Conservation (phyloP, 176 grass and related monocot genomes). For the Elaeis guineensis region DNA sequence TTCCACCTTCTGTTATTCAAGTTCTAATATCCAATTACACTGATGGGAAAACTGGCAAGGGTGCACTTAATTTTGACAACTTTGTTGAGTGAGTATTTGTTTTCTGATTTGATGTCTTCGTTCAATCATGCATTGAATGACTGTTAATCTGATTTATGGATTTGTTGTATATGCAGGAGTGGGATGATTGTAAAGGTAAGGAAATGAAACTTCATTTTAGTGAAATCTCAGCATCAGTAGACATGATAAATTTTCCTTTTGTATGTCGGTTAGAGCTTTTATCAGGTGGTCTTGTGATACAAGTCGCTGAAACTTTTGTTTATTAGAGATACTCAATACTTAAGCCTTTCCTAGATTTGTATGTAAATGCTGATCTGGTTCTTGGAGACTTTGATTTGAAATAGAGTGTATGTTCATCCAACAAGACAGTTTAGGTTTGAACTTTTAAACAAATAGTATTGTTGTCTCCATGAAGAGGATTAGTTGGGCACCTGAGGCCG, state of each 20-base stretch:
- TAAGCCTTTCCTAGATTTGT: too few relatives aligned
- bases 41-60: slow-evolving; percentile 20
- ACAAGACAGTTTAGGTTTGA: too few relatives aligned
- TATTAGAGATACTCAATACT: not conserved
- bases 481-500: too few relatives aligned
- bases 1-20: slow-evolving; percentile 59
- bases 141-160: not conserved
- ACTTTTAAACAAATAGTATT: too few relatives aligned
- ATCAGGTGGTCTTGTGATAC: not conserved
- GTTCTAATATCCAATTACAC: slow-evolving; percentile 66
- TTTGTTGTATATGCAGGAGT: slow-evolving; percentile 38
- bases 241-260: too few relatives aligned
- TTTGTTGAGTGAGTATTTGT: slow-evolving; percentile 63
- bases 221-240: too few relatives aligned
- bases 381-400: too few relatives aligned
- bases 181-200: slow-evolving; percentile 81
- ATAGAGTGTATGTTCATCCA: too few relatives aligned
- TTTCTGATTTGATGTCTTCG: not conserved
- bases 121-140: not conserved
- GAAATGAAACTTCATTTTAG: too few relatives aligned
- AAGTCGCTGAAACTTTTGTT: not conserved
- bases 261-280: not conserved
- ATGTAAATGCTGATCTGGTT: too few relatives aligned
- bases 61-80: slow-evolving; percentile 63
- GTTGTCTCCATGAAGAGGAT: too few relatives aligned